Base-by-base conservation (phyloP, 2,329 filamentous ascomycete genomes). In the Biscogniauxia marginata region DNA sequence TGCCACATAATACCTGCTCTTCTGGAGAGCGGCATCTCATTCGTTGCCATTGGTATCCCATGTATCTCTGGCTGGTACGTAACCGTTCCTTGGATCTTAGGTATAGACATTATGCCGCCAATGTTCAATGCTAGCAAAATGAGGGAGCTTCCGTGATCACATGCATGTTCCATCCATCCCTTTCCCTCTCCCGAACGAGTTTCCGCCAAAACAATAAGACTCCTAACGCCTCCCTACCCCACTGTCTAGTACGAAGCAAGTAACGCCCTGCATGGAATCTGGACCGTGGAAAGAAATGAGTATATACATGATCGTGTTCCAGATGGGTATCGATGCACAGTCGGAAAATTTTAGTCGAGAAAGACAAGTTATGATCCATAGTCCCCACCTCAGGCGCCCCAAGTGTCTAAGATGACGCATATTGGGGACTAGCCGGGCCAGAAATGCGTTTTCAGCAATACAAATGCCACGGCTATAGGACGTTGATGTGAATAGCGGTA, bases 321-420 rank as follows among this genome's bases (percentile, higher is more conserved):
- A 59, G 49, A 52, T 60, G 59, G 63, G 61, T 63, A 63, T 65
- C 61, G 59, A 63, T 57, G 57, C 56, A 49, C 57, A 55, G 50
- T 55, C 53, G 25, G 30, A 60, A 57, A 47, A 58, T 52, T 60
- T 59, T 56, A 59, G 53, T 58, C 59, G 57, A 61, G 47, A 47
- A 53, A 53, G 46, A 43, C 50, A 55, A 53, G 21, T 24, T 16
- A 30, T 55, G 44, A 34, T 49, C 48, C n/a, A 39, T 39, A 3
- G 30, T 39, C 30, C 11, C 6, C 30, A 4, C 13, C 30, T 16
- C n/a, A 16, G 30, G 30, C 30, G 11, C 30, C n/a, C 30, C 30
- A 22, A 19, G 30, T n/a, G 39, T 56, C 49, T 25, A 39, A 39
- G 30, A 39, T 39, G 30, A n/a, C 30, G 30, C 30, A 39, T 39